Conservation (phyloP, 495 filamentous ascomycete genomes). For the Penicillium malachiteum region DNA sequence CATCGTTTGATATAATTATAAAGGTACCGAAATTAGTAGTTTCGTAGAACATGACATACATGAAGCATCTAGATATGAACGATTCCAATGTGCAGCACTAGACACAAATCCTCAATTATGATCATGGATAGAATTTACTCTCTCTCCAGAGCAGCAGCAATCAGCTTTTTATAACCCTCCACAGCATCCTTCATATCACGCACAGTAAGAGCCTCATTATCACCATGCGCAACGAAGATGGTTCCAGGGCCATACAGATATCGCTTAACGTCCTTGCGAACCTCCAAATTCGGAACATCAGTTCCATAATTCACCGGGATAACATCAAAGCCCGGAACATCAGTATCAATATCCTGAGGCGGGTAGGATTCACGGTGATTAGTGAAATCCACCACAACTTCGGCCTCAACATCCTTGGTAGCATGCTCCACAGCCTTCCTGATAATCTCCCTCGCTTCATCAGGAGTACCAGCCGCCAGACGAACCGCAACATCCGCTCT, state of each 20-base stretch:
- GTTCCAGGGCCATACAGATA: constrained; percentile 89
- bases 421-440: constrained; percentile 55
- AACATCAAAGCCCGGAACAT: constrained; percentile 79
- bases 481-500: constrained; percentile 65
- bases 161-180: constrained; percentile 67
- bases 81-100: no score
- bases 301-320: constrained; percentile 89
- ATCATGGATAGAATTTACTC: neutral
- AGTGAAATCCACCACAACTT: constrained; percentile 59
- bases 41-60: neutral
- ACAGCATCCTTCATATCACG: constrained; percentile 68
- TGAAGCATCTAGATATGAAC: no score
- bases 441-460: constrained; percentile 52
- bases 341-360: constrained; percentile 73
- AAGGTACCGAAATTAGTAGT: neutral
- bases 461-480: constrained; percentile 69
- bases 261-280: constrained; percentile 56
- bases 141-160: constrained; percentile 54
- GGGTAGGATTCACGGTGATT: constrained; percentile 57
- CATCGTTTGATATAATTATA: neutral
- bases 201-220: constrained; percentile 75
- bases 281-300: constrained; percentile 74
- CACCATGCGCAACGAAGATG: constrained; percentile 85
- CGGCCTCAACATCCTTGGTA: constrained; percentile 54
- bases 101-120: neutral